phyloP scores from a whole-genome alignment of 2,329 filamentous ascomycete genomes.

The Penicillium corylophilum region DNA sequence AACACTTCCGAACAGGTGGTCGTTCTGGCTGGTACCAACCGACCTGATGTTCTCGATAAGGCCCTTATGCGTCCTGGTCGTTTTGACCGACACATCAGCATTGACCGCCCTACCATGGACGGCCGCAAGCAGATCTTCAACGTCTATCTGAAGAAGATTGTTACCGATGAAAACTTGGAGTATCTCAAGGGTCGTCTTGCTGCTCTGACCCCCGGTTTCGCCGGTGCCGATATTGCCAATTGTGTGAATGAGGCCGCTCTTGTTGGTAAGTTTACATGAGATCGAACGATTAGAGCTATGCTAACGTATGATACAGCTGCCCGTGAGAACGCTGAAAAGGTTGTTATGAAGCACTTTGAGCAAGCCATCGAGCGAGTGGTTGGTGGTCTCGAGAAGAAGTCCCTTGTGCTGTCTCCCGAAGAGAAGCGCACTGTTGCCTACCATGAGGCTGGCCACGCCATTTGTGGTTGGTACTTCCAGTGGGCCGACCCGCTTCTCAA shows the following conservation, averaged over 20 bases:
- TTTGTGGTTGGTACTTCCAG: slow-evolving; percentile 97
- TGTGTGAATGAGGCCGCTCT: slow-evolving; percentile 96
- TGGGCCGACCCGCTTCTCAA: slow-evolving; percentile 97
- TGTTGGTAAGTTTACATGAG: slow-evolving; percentile 65
- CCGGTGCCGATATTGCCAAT: slow-evolving; percentile 96
- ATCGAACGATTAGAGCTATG: background rate
- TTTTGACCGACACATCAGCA: slow-evolving; percentile 94
- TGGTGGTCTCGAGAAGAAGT: slow-evolving; percentile 96
- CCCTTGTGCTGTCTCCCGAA: slow-evolving; percentile 83
- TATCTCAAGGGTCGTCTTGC: slow-evolving; percentile 84
- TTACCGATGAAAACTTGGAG: slow-evolving; percentile 86
- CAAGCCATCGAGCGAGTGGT: slow-evolving; percentile 96
- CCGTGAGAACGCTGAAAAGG: slow-evolving; percentile 73
- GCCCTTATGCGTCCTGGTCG: slow-evolving; percentile 94
- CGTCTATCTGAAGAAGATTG: slow-evolving; percentile 91
- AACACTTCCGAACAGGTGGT: slow-evolving; percentile 96
- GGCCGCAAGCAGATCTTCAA: slow-evolving; percentile 94
- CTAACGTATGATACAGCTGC: slow-evolving; percentile 65
- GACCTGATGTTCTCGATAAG: slow-evolving; percentile 91
- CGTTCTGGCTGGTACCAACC: slow-evolving; percentile 93
- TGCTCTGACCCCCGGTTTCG: slow-evolving; percentile 92
- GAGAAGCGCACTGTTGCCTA: slow-evolving; percentile 97
- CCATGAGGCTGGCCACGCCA: slow-evolving; percentile 96
- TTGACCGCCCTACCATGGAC: slow-evolving; percentile 95
- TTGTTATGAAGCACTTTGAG: slow-evolving; percentile 90